A percentile compares a stretch with the other conserved stretches of the same genome.
These are phyloP conservation scores for Neonectria faginata DNA, from an alignment of 2,329 filamentous ascomycete genomes.

Conservation along the genomic window DNA sequence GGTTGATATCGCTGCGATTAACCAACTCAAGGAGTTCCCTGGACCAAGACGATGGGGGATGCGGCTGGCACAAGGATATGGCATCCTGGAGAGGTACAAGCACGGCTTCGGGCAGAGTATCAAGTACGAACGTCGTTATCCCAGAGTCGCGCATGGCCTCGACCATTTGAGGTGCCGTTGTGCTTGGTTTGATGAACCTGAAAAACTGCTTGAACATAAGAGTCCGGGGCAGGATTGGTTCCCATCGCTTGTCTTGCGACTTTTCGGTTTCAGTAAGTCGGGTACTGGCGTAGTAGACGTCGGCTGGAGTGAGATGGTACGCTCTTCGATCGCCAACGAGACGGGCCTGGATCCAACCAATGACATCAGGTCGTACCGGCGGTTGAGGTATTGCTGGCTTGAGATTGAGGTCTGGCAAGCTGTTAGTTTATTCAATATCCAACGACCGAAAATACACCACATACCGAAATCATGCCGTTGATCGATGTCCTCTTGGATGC, in stretches of 20 bases:
- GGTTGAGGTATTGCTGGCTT: slow-evolving; percentile 52
- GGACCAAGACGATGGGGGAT: slow-evolving; percentile 82
- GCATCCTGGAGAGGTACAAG: slow-evolving; percentile 83
- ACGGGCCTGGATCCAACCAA: slow-evolving; percentile 65
- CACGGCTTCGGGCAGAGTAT: slow-evolving; percentile 88
- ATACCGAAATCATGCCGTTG: slow-evolving; percentile 55
- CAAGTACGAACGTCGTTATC: slow-evolving; percentile 75
- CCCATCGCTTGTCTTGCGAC: slow-evolving; percentile 56
- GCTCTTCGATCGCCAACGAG: slow-evolving; percentile 54
- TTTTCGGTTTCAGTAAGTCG: slow-evolving; percentile 52
- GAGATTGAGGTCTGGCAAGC: slow-evolving; percentile 46
- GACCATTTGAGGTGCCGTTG: slow-evolving; percentile 72
- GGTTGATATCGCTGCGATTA: slow-evolving; percentile 82
- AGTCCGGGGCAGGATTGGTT: slow-evolving; percentile 71
- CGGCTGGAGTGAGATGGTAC: slow-evolving; percentile 57
- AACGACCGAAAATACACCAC: slow-evolving; percentile 11
- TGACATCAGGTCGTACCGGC: slow-evolving; percentile 54
- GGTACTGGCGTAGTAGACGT: slow-evolving; percentile 58
- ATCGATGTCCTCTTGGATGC: slow-evolving; percentile 62
- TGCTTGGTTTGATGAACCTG: slow-evolving; percentile 63
- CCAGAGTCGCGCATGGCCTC: slow-evolving; percentile 79
- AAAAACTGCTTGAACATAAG: slow-evolving; percentile 78
- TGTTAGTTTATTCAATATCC: slow-evolving; percentile 22
- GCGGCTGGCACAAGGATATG: slow-evolving; percentile 85
- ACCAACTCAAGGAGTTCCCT: slow-evolving; percentile 78